Evolutionary conservation across 176 grass and related monocot genomes (phyloP).

Genomic region (Eleusine indica): DNA sequence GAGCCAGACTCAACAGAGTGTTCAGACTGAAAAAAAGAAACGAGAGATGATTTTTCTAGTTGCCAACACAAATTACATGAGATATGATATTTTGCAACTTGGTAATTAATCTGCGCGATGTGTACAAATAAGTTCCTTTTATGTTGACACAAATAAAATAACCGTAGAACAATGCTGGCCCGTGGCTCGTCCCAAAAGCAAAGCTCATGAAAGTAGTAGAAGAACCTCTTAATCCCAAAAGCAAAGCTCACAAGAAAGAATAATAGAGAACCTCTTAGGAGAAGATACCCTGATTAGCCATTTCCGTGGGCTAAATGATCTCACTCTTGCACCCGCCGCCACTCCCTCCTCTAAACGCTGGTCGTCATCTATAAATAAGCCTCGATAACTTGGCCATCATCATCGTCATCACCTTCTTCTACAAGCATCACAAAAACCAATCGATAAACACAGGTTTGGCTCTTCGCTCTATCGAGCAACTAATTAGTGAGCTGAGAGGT

Average conservation of each 20-base stretch:
- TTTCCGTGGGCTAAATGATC: background rate
- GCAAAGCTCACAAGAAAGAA: slow-evolving; percentile 25
- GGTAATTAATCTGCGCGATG: background rate
- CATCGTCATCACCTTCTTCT: background rate
- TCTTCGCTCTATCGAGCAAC: background rate
- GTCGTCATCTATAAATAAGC: slow-evolving; percentile 30
- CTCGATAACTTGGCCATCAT: background rate
- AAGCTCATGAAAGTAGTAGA: slow-evolving; percentile 16
- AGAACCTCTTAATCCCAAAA: background rate
- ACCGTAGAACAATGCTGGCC: slow-evolving; percentile 14
- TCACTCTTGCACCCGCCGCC: background rate
- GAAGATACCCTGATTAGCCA: slow-evolving; percentile 6
- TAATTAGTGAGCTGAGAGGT: background rate
- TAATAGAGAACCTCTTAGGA: background rate
- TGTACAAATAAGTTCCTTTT: background rate
- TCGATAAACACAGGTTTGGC: too few relatives aligned
- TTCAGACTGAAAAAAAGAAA: too few relatives aligned
- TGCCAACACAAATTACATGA: too few relatives aligned
- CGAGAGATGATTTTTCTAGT: too few relatives aligned
- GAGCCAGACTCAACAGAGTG: too few relatives aligned
- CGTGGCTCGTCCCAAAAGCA: slow-evolving; percentile 28
- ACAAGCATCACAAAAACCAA: background rate
- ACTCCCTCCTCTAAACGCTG: slow-evolving; percentile 1
- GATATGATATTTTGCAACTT: background rate
- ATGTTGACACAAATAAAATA: background rate